A percentile compares a stretch with the other conserved stretches of the same genome.
Conservation (phyloP, 352 stramenopile species). For the Phytophthora quininea region DNA sequence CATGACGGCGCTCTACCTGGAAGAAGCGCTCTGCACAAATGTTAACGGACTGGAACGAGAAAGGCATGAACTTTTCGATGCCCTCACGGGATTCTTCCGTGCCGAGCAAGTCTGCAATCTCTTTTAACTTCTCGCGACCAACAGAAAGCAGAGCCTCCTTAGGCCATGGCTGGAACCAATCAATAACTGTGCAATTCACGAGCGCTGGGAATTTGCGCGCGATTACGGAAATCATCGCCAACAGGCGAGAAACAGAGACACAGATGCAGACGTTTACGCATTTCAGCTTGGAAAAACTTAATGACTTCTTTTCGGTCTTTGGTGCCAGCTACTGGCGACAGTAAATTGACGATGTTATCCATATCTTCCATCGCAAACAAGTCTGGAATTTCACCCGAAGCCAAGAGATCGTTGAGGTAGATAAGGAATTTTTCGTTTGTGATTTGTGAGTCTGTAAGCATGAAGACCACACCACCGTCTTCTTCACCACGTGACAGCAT, state of each 20-base stretch:
- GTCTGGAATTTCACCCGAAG: constrained; percentile 93
- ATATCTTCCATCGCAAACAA: constrained; percentile 95
- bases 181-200: constrained; percentile 96
- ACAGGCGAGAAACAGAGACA: constrained; percentile 96
- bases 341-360: constrained; percentile 92
- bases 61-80: constrained; percentile 97
- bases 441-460: constrained; percentile 96
- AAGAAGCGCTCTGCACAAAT: constrained; percentile 91
- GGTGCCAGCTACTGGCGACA: constrained; percentile 69
- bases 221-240: constrained; percentile 94
- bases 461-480: constrained; percentile 92
- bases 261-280: constrained; percentile 95
- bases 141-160: constrained; percentile 94
- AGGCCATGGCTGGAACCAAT: constrained; percentile 95
- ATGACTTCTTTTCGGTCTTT: constrained; percentile 94
- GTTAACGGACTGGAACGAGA: constrained; percentile 95
- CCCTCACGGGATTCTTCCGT: constrained; percentile 75
- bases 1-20: constrained; percentile 89
- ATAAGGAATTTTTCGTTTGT: constrained; percentile 97
- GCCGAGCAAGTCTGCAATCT: constrained; percentile 86
- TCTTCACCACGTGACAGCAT: constrained; percentile 88
- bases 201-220: constrained; percentile 95
- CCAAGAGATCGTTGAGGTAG: constrained; percentile 95
- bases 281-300: constrained; percentile 95
- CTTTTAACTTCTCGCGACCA: constrained; percentile 86